Evolutionary conservation across 768 basidiomycete species (phyloP), one percentile per base, ranked within the genome.

Genomic region (Chalciporus chontae): DNA sequence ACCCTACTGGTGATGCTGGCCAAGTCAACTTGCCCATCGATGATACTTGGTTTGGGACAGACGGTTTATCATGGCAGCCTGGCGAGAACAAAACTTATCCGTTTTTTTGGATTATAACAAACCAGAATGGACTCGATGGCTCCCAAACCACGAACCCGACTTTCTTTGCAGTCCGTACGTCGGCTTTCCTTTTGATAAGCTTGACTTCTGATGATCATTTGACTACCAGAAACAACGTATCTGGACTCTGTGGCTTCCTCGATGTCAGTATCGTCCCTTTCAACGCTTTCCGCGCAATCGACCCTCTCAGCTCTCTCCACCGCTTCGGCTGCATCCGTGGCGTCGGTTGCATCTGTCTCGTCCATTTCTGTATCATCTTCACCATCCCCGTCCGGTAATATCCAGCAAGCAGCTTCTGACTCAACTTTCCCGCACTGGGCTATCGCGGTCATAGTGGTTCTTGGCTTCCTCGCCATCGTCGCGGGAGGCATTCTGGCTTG

Each of bases 391-490:
- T 62, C 61, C 21, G 79, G 71, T 43, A 71, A 50, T 53, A 73
- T 88, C 18, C 87, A 87, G 63, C 56, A 63, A 43, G 52, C 61
- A 15, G 48, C 49, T 24, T 56, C 60, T 44, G 62, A 54, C 48
- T 62, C 75, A 14, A 58, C 73, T 31, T 93, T 93, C 64, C 92
- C 90, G 8, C 81, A 81, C 62, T 94, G 90, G 92, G 93, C 89
- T 9, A 94, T 94, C 60, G 90, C 94, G 45, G 85, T 94, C 55
- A 89, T 94, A 45, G 86, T 85, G 41, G 79, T 94, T 37, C 80
- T 94, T 21, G 91, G 90, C 21, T 85, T 92, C 70, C 74, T 93
- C 52, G 90, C 91, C 48, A 83, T 93, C 53, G 76, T 81, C 38
- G 81, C 86, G 13, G 73, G 79, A 5, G 81, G 84, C 56, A 67